Percentiles rank a stretch among this genome's conserved stretches.
Conservation (phyloP, 1,284 basidiomycete genomes). For the Microbotryum saponariae region DNA sequence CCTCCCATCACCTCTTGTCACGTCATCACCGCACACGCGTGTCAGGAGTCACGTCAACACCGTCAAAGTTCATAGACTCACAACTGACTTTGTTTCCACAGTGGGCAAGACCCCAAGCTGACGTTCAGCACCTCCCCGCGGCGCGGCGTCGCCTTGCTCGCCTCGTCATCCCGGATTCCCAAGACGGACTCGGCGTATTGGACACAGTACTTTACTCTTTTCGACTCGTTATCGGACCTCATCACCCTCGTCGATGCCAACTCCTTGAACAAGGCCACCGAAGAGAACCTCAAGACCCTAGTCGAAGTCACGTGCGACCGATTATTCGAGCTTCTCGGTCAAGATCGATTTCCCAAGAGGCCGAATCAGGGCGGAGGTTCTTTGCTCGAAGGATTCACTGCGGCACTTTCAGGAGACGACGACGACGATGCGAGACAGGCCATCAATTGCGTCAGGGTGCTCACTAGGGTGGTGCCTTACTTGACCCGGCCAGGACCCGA, state of each 20-base stretch:
- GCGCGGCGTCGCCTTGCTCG: constrained; percentile 63
- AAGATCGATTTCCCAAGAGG: constrained; percentile 7
- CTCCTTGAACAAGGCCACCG: constrained; percentile 62
- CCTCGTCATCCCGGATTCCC: constrained; percentile 49
- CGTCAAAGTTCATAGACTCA: neutral
- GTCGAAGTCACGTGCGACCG: constrained; percentile 64
- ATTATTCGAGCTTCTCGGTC: constrained; percentile 61
- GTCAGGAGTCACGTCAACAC: neutral
- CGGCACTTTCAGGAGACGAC: neutral
- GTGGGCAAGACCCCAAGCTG: constrained; percentile 65
- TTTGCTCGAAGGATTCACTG: no score
- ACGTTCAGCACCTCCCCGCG: constrained; percentile 67
- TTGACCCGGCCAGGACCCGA: constrained; percentile 63
- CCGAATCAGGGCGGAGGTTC: neutral
- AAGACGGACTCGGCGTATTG: constrained; percentile 56
- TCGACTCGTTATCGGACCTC: constrained; percentile 78
- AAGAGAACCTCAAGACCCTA: constrained; percentile 65
- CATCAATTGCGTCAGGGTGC: constrained; percentile 75
- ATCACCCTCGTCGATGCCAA: constrained; percentile 63
- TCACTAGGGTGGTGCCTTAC: constrained; percentile 77
- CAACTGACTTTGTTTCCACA: neutral
- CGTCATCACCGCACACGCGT: neutral
- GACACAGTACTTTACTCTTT: constrained; percentile 65
- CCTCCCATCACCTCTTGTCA: neutral
- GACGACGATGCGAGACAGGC: constrained; percentile 64